Base-by-base conservation (phyloP, 192 early-diverging fungal species). In the Linnemannia elongata region DNA sequence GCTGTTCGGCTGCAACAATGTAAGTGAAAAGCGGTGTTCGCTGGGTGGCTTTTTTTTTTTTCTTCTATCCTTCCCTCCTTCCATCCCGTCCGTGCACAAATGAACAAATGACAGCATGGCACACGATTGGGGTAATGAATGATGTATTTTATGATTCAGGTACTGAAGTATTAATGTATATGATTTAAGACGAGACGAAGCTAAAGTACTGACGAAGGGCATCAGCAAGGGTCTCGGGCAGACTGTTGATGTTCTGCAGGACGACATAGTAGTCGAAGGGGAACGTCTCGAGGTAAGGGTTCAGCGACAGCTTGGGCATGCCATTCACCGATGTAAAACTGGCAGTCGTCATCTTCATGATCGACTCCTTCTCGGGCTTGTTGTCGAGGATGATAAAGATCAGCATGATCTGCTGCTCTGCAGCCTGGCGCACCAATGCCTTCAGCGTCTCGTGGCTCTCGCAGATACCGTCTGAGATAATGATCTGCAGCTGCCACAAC, bases 231-330 rank as follows among this genome's bases (percentile, higher is more conserved):
- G 97, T 97, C 75, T 95, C 93, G 1, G 98, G 97, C 69, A 99
- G 90, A 36, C 92, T 91, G 79, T 96, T 94, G 84, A 99, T 95
- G 85, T 99, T 94, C 79, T 94, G 94, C 75, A 99, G 86, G 27
- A 99, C 94, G 60, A 99, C 94, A 85, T 97, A 99, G 90, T 98
- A 98, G 83, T 98, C 95, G 91, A 99, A 99, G 38, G 98, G 98
- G 94, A 99, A 99, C 17, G 96, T 97, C 68, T 98, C 97, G 78
- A 99, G 92, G 88, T 99, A 99, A 68, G 94, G 89, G 47, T 92
- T 93, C 89, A 97, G 93, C 81, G 94, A 82, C 80, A 98, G 85
- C 60, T 90, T 92, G 69, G 91, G 90, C 42, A 88, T 89, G 47
- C 96, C 96, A 72, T 92, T 84, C 20, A 79, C 91, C 76, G 81